Percentiles rank a stretch among this genome's conserved stretches.
Evolutionary conservation across 345 rosid genomes (phyloP).

Genomic region (Populus tremula): DNA sequence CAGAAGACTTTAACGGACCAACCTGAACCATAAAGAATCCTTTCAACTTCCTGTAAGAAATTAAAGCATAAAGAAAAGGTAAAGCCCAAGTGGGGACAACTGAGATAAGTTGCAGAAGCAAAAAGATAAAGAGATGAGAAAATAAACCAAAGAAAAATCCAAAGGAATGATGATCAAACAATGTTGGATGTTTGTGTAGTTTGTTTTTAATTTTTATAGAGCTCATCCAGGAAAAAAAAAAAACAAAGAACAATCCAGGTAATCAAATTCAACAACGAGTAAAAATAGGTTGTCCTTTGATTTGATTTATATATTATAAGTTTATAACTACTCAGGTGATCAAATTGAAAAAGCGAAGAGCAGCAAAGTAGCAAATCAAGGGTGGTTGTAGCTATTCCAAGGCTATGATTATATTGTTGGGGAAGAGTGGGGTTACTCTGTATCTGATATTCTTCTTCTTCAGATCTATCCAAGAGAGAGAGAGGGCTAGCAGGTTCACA

Average conservation of each 20-base stretch:
- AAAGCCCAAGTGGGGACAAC: constrained; percentile 14
- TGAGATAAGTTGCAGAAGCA: constrained; percentile 21
- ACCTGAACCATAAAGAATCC: background rate
- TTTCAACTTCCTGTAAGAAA: constrained; percentile 1
- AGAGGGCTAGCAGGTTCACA: constrained; percentile 3
- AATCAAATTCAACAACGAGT: background rate
- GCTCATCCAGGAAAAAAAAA: too few species aligned
- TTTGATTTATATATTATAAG: too few species aligned
- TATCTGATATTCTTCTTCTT: constrained; percentile 12
- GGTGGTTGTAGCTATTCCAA: background rate
- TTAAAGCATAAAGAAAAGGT: constrained; percentile 9
- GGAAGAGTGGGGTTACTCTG: constrained; percentile 18
- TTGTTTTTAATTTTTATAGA: background rate
- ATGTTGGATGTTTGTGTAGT: too few species aligned
- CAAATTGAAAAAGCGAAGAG: background rate
- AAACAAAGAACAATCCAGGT: background rate
- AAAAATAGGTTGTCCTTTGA: background rate
- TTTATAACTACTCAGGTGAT: too few species aligned
- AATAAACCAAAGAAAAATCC: constrained; percentile 17
- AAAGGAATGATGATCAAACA: constrained; percentile 6
- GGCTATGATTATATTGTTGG: background rate
- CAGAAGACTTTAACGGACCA: background rate
- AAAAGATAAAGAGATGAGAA: constrained; percentile 28
- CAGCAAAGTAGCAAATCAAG: background rate
- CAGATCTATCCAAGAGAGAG: constrained; percentile 38